Conservation (phyloP, 179 eudicot genomes). For the Spergularia azorica region DNA sequence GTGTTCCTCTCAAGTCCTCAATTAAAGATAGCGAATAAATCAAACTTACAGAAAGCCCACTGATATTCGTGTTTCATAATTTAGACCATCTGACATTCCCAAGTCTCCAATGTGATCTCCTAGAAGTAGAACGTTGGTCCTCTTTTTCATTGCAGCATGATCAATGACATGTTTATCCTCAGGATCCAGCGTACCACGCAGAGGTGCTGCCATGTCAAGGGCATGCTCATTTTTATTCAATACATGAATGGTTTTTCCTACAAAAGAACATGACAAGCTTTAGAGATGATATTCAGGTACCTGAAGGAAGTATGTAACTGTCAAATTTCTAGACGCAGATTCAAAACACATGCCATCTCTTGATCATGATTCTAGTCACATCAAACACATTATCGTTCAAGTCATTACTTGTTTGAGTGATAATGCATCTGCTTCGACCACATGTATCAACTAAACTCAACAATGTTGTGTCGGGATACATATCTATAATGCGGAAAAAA, state of each 20-base stretch:
- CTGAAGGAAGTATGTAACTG: background rate
- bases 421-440: background rate
- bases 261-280: constrained; percentile 16
- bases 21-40: constrained; percentile 11
- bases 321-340: background rate
- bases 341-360: background rate
- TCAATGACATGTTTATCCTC: constrained; percentile 49
- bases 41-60: constrained; percentile 86
- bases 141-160: constrained; percentile 53
- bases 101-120: constrained; percentile 96
- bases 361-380: background rate
- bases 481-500: constrained; percentile 6
- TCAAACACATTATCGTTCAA: background rate
- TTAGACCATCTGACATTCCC: constrained; percentile 93
- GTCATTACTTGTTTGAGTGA: constrained; percentile 3
- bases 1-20: background rate
- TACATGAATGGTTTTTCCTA: constrained; percentile 91
- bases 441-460: constrained; percentile 3
- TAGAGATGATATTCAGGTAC: background rate
- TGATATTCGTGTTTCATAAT: constrained; percentile 75
- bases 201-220: constrained; percentile 89
- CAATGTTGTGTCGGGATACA: constrained; percentile 13
- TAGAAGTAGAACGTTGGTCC: constrained; percentile 86
- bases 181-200: constrained; percentile 59
- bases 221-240: constrained; percentile 95